Conservation (phyloP, 331 rosid genomes). For the Telfairia occidentalis region DNA sequence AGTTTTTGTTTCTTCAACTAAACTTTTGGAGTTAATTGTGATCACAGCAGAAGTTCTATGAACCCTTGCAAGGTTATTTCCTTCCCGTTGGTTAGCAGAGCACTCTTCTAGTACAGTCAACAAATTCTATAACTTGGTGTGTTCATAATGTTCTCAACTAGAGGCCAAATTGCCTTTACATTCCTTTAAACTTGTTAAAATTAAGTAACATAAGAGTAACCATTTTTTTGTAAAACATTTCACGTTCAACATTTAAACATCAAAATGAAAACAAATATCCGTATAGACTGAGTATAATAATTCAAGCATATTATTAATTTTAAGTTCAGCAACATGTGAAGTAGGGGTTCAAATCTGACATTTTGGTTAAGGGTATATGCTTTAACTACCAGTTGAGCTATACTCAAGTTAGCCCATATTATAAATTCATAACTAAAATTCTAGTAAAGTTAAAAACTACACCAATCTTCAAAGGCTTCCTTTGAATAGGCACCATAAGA, state of each 20-base stretch:
- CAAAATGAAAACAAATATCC: not conserved
- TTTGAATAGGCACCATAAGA: not conserved
- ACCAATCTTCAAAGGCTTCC: not conserved
- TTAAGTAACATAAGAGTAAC: not conserved
- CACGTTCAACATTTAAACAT: not conserved
- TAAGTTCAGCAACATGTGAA: too few relatives aligned
- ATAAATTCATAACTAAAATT: not conserved
- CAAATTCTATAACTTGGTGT: not conserved
- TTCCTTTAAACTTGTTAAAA: not conserved
- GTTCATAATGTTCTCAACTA: not conserved
- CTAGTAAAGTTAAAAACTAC: not conserved
- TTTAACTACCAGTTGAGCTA: too few relatives aligned
- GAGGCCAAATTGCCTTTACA: not conserved
- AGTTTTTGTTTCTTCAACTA: too few relatives aligned
- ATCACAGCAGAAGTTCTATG: too few relatives aligned
- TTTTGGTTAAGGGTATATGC: too few relatives aligned
- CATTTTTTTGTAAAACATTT: not conserved
- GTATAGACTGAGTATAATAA: not conserved
- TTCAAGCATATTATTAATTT: not conserved
- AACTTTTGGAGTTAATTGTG: too few relatives aligned
- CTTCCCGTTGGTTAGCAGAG: not conserved
- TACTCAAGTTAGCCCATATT: too few relatives aligned
- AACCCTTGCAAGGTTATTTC: not conserved
- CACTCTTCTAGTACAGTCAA: not conserved
- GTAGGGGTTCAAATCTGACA: too few relatives aligned